A percentile compares a stretch with the other conserved stretches of the same genome.
These are phyloP conservation scores for Zymoseptoria crescenta DNA, from an alignment of 2,329 filamentous ascomycete genomes.

Conservation along the genomic window DNA sequence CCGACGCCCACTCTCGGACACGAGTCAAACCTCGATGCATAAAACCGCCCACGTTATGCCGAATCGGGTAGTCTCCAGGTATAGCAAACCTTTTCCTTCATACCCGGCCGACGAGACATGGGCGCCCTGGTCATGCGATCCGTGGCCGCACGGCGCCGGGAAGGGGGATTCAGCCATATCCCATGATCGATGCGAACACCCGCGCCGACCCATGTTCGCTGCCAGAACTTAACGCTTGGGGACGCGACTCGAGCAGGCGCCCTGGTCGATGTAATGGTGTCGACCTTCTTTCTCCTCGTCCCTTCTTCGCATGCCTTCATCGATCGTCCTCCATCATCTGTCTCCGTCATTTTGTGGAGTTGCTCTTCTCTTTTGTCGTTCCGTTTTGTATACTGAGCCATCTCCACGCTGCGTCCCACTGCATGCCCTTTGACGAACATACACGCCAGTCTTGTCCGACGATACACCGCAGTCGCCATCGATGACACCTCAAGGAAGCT, in stretches of 20 bases:
- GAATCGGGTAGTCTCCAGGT: not conserved
- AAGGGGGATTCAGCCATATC: not conserved
- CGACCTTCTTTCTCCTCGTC: not conserved
- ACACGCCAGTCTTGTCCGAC: not conserved
- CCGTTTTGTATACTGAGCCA: not conserved
- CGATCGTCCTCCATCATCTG: not conserved
- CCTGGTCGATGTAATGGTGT: not conserved
- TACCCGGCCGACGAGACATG: not conserved
- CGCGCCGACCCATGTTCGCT: not conserved
- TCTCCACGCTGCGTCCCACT: not conserved
- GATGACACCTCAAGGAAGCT: not conserved
- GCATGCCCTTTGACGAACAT: not conserved
- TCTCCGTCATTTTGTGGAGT: not conserved
- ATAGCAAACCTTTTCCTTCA: not conserved
- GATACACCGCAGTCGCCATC: not conserved
- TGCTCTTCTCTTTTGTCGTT: not conserved
- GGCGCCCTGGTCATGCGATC: not conserved
- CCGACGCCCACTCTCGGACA: not conserved
- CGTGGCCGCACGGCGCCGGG: not conserved
- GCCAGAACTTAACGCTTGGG: not conserved
- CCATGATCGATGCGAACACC: not conserved
- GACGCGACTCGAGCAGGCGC: not conserved
- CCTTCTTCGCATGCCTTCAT: not conserved
- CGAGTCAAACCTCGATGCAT: not conserved
- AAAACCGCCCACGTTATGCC: not conserved